Evolutionary conservation across 108 stramenopile species (phyloP), one percentile per base, ranked within the genome.

Genomic region (Fistulifera pelliculosa): DNA sequence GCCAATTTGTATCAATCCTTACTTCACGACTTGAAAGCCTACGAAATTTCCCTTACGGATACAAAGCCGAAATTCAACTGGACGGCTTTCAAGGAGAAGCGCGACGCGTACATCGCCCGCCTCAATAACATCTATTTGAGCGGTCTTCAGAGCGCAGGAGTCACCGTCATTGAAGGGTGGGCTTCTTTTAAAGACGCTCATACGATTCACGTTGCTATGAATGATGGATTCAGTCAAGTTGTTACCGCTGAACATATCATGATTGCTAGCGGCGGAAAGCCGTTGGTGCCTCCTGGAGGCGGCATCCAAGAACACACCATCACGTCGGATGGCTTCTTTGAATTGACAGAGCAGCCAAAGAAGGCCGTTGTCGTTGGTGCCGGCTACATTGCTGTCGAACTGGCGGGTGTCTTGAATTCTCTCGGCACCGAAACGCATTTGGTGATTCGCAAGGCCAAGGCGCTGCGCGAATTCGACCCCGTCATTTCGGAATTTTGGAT

Each of bases 301-400:
- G 90, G 91, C 1, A 61, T 68, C 13, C 74, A 75, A 23, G 88
- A 90, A 43, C 73, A 84, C 38, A 67, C 72, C 57, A 94, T 98
- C 58, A 65, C 80, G 12, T 72, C 70, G 31, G 92, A 98, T 74
- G 93, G 80, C 0, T 96, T 98, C 70, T 98, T 98, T 69, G 90
- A 94, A 8, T 41, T 98, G 67, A 74, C 80, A 56, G 73, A 69
- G 15, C 69, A 85, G 56, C 97, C 97, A 6, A 43, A 74, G 43
- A 76, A 79, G 49, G 90, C 81, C 2, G 84, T 90, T 22, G 90
- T 98, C 23, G 89, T 98, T 16, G 97, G 97, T n/a, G 95, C 90
- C 15, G 97, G 97, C 19, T 98, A 96, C 72, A 96, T 96, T 64
- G 97, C 93, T 22, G 93, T 96, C 12, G 96, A 96, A 72, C 61